Evolutionary conservation across 768 basidiomycete species (phyloP).

Genomic region (Myochromella boudieri): DNA sequence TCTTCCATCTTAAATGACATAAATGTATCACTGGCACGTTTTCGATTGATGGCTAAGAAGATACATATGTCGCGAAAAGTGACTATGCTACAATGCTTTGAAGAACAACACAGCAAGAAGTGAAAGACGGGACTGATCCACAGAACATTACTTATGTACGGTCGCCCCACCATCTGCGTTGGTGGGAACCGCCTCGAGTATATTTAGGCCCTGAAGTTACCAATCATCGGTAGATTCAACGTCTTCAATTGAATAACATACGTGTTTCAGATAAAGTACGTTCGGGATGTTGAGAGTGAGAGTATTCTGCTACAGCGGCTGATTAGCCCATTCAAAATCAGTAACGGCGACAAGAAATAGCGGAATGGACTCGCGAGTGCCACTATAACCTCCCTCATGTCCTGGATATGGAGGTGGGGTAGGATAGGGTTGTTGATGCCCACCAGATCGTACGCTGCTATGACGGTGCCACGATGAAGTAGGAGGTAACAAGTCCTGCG

Average conservation of each 20-base stretch:
- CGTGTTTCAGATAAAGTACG: slow-evolving; percentile 16
- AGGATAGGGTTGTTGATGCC: slow-evolving; percentile 21
- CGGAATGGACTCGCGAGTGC: slow-evolving; percentile 19
- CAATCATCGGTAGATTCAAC: background rate
- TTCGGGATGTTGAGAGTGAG: slow-evolving; percentile 8
- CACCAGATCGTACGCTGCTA: slow-evolving; percentile 19
- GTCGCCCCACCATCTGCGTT: slow-evolving; percentile 1
- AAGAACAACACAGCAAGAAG: no score
- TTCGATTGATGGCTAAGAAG: no score
- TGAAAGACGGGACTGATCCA: no score
- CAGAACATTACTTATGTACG: background rate
- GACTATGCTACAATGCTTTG: no score
- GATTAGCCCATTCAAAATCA: background rate
- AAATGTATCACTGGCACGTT: no score
- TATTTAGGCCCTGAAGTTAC: background rate
- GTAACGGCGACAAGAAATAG: background rate
- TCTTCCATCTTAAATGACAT: no score
- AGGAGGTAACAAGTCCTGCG: slow-evolving; percentile 17
- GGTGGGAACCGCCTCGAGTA: background rate
- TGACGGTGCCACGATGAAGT: slow-evolving; percentile 16
- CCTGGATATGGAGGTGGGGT: slow-evolving; percentile 26
- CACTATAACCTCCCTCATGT: slow-evolving; percentile 11
- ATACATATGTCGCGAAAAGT: no score
- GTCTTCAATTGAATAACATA: background rate
- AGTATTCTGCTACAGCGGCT: slow-evolving; percentile 18